Percentiles rank a stretch among this genome's conserved stretches.
Evolutionary conservation across 495 filamentous ascomycete species (phyloP).

Genomic region (Aspergillus heteromorphus): DNA sequence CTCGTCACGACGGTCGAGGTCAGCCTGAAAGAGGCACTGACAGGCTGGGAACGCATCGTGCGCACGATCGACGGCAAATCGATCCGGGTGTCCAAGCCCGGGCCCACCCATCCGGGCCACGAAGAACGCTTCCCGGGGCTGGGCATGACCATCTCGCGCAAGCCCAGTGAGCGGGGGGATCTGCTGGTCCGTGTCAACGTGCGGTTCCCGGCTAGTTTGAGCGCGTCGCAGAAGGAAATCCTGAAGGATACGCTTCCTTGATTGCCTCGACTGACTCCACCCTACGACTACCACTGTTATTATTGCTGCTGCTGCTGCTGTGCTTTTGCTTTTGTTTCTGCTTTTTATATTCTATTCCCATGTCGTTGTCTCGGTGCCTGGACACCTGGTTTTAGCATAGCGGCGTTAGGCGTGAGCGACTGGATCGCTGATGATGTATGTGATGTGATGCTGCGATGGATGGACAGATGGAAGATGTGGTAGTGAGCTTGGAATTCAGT

Average conservation of each 20-base stretch:
- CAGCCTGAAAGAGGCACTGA: conserved; percentile 92
- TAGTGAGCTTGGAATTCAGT: not conserved
- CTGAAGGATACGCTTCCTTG: conserved; percentile 67
- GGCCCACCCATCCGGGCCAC: conserved; percentile 78
- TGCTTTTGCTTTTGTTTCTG: conserved; percentile 2
- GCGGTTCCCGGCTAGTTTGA: conserved; percentile 77
- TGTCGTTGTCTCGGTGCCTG: not conserved
- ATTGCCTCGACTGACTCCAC: too few species aligned
- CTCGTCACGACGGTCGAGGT: conserved; percentile 70
- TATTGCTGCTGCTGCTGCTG: too few species aligned
- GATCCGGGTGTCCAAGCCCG: conserved; percentile 65
- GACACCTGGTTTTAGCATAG: conserved; percentile 23
- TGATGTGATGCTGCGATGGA: conserved; percentile 6
- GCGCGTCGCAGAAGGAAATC: conserved; percentile 65
- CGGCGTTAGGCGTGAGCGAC: conserved; percentile 25
- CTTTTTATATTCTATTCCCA: conserved; percentile 2
- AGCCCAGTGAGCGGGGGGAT: conserved; percentile 75
- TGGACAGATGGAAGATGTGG: not conserved
- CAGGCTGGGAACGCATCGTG: conserved; percentile 85
- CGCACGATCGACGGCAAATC: conserved; percentile 91
- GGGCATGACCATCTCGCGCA: conserved; percentile 91
- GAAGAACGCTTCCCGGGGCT: conserved; percentile 74
- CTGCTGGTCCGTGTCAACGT: conserved; percentile 88
- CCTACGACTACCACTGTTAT: too few species aligned
- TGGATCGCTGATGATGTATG: conserved; percentile 5